These are phyloP conservation scores for Nectriaceae sp. DNA, from an alignment of 2,329 filamentous ascomycete genomes.

Conservation along the genomic window DNA sequence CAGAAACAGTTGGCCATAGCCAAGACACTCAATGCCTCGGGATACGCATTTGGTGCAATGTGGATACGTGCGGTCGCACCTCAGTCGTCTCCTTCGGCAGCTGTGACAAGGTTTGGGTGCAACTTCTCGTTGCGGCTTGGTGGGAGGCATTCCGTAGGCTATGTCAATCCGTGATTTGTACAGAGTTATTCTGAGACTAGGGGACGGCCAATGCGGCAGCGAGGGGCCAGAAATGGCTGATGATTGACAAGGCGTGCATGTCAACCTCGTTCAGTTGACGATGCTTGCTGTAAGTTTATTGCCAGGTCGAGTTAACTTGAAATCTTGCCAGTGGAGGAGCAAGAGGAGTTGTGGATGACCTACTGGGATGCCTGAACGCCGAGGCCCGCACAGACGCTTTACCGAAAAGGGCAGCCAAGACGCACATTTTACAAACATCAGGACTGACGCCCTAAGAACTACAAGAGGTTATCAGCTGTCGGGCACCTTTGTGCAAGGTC, in stretches of 20 bases:
- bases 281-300: constrained; percentile 4
- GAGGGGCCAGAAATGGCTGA: constrained; percentile 21
- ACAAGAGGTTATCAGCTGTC: too few relatives aligned
- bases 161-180: too few relatives aligned
- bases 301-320: constrained; percentile 2
- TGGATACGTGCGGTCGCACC: constrained; percentile 53
- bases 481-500: too few relatives aligned
- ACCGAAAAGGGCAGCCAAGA: constrained; percentile 33
- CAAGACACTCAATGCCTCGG: constrained; percentile 52
- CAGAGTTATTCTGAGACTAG: too few relatives aligned
- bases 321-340: constrained; percentile 8
- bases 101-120: constrained; percentile 50
- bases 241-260: constrained; percentile 10
- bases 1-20: constrained; percentile 54
- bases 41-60: constrained; percentile 53
- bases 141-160: constrained; percentile 2
- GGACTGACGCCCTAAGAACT: too few relatives aligned
- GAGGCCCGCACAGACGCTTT: constrained; percentile 24
- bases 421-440: constrained; percentile 26
- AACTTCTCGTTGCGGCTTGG: constrained; percentile 25
- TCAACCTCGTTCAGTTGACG: constrained; percentile 12
- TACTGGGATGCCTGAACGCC: not conserved
- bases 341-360: not conserved
- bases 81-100: constrained; percentile 54
- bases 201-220: constrained; percentile 15